These are phyloP conservation scores for Aspergillus neoniger DNA, from an alignment of 2,329 filamentous ascomycete genomes.

Conservation along the genomic window DNA sequence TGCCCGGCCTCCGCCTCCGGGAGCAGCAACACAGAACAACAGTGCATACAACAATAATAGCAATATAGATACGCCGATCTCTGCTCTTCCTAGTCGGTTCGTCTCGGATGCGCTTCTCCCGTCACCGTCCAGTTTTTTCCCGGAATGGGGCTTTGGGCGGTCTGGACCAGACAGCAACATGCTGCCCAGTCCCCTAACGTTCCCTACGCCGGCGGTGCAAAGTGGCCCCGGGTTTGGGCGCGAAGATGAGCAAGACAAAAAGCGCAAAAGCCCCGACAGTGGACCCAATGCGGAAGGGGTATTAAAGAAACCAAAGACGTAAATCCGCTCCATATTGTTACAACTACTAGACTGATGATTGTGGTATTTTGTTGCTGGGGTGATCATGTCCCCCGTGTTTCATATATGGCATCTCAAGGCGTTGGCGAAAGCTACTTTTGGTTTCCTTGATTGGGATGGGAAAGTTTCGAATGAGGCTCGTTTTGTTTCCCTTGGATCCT, in stretches of 20 bases:
- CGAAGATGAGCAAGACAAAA: slow-evolving; percentile 48
- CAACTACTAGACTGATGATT: slow-evolving; percentile 11
- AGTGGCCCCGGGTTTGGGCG: slow-evolving; percentile 44
- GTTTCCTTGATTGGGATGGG: slow-evolving; percentile 12
- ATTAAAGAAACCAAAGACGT: slow-evolving; percentile 45
- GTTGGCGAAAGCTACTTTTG: slow-evolving; percentile 17
- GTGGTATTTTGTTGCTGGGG: slow-evolving; percentile 8
- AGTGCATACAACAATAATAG: slow-evolving; percentile 44
- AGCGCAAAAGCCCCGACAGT: slow-evolving; percentile 47
- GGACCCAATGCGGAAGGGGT: slow-evolving; percentile 34
- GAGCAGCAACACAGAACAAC: slow-evolving; percentile 40
- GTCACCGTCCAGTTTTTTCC: slow-evolving; percentile 88
- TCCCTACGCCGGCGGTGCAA: slow-evolving; percentile 70
- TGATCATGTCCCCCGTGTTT: slow-evolving; percentile 11
- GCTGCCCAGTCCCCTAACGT: slow-evolving; percentile 87
- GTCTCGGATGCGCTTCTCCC: slow-evolving; percentile 84
- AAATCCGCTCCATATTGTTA: slow-evolving; percentile 12
- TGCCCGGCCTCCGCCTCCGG: slow-evolving; percentile 79
- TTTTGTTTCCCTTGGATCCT: slow-evolving; percentile 8
- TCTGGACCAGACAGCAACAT: slow-evolving; percentile 74
- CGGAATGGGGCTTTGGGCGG: slow-evolving; percentile 77
- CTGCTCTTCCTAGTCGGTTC: slow-evolving; percentile 87
- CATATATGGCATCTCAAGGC: slow-evolving; percentile 23
- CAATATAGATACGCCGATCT: slow-evolving; percentile 76
- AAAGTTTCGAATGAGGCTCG: slow-evolving; percentile 13